Evolutionary conservation across 495 filamentous ascomycete species (phyloP).

Genomic region (Clavariopsis aquatica): DNA sequence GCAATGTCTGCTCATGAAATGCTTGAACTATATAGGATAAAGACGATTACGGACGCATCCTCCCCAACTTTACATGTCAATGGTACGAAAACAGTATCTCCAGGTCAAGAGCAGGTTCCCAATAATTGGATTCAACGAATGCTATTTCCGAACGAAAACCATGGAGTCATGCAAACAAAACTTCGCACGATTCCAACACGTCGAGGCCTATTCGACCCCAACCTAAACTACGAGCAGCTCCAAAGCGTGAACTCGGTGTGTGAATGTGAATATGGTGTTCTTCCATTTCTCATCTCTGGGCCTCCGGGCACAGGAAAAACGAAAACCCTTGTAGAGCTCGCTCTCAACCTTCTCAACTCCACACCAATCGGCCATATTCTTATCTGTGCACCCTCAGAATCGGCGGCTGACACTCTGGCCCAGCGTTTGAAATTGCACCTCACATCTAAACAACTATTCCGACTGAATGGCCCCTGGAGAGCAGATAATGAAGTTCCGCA

Average conservation of each 20-base stretch:
- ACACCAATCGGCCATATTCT: constrained; percentile 48
- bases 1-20: background rate
- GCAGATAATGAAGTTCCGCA: constrained; percentile 53
- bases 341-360: constrained; percentile 43
- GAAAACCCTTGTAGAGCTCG: constrained; percentile 56
- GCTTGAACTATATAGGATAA: background rate
- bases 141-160: constrained; percentile 51
- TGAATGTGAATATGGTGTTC: constrained; percentile 49
- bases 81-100: constrained; percentile 44
- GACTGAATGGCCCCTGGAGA: constrained; percentile 53
- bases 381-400: constrained; percentile 59
- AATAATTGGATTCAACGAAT: constrained; percentile 52
- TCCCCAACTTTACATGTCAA: background rate
- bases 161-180: constrained; percentile 48
- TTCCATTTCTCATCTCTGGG: constrained; percentile 57
- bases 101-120: constrained; percentile 32
- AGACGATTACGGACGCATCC: background rate
- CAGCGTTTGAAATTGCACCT: constrained; percentile 50
- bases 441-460: constrained; percentile 48
- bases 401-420: constrained; percentile 56
- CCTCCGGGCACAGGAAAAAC: constrained; percentile 60
- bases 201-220: constrained; percentile 45
- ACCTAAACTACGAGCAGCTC: constrained; percentile 56
- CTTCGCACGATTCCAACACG: constrained; percentile 42
- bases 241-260: constrained; percentile 52